phyloP scores from a whole-genome alignment of 169 alveolate genomes.

The Eimeria necatrix region DNA sequence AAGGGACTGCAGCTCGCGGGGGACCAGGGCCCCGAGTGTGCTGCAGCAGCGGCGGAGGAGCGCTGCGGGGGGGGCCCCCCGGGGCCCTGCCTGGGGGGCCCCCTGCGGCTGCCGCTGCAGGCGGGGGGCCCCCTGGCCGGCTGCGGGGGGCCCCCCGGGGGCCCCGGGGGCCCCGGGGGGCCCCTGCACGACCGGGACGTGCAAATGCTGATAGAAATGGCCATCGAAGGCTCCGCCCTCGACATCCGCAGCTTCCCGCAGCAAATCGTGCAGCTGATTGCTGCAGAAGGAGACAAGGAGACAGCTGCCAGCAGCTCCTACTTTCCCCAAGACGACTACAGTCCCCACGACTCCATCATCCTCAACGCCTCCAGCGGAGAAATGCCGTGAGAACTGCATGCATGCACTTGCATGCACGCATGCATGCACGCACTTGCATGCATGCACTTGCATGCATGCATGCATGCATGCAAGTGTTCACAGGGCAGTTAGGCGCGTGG shows the following conservation, averaged over 20 bases:
- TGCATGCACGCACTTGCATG: background rate
- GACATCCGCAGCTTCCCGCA: slow-evolving; percentile 62
- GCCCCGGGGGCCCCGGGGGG: background rate
- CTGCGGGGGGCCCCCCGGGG: background rate
- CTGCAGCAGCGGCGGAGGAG: background rate
- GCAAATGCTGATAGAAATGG: background rate
- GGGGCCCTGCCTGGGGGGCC: background rate
- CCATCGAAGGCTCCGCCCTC: background rate
- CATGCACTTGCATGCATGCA: background rate
- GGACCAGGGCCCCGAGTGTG: background rate
- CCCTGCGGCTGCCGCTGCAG: background rate
- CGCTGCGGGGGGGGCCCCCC: background rate
- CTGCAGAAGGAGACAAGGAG: background rate
- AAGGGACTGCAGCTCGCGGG: background rate
- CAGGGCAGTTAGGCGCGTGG: too few relatives aligned
- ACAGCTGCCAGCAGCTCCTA: background rate
- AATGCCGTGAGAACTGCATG: background rate
- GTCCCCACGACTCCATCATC: slow-evolving; percentile 52
- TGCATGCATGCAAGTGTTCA: background rate
- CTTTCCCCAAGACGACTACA: slow-evolving; percentile 37
- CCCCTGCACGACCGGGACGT: slow-evolving; percentile 9
- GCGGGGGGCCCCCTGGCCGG: background rate
- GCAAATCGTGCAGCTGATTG: slow-evolving; percentile 28
- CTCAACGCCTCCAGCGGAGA: slow-evolving; percentile 49
- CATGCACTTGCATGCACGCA: background rate